Base-by-base conservation (phyloP, 805 yeast genomes). In the Kurtzmaniella cleridarum region DNA sequence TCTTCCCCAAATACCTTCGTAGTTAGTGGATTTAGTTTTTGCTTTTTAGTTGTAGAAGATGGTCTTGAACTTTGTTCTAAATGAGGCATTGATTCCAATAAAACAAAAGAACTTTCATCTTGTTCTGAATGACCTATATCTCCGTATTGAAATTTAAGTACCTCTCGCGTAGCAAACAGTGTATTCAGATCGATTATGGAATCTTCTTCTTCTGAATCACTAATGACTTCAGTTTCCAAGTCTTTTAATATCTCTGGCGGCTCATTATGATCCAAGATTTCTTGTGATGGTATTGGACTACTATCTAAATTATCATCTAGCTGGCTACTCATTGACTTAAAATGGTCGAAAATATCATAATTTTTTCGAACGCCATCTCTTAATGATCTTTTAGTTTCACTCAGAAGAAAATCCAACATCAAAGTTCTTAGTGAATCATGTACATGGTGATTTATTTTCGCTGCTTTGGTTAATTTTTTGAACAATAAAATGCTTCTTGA, bases 1-100 rank as follows among this genome's bases (percentile, higher is more conserved):
- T 43, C 41, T 17, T 68, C 71, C 39, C 59, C 71, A 49, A 60
- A 64, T 2, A 66, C 47, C 28, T 43, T 48, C 20, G 16, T n/a
- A 17, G 24, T 20, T 5, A 8, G 5, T 20, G 24, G 24, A 8
- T 20, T 20, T 8, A 20, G 8, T 20, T 20, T 20, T 20, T 34
- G 36, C 18, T 15, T 34, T 26, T 27, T 27, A 12, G n/a, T 13
- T 33, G 36, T 15, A 8, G 35, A 40, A 8, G 44, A 44, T 5
- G 24, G 24, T 20, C 24, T 20, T 20, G 24, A 5, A 20, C 5
- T 20, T 20, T 5, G 8, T 5, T 20, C 24, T 13, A 49, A 32
- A 30, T 50, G 55, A 8, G 55, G 52, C 50, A 48, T 51, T 20
- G 37, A 41, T 12, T 39, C 36, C 27, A 53, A 51, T 10, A 53